Evolutionary conservation across 441 rosid genomes (phyloP).

Genomic region (Geranium incanum): DNA sequence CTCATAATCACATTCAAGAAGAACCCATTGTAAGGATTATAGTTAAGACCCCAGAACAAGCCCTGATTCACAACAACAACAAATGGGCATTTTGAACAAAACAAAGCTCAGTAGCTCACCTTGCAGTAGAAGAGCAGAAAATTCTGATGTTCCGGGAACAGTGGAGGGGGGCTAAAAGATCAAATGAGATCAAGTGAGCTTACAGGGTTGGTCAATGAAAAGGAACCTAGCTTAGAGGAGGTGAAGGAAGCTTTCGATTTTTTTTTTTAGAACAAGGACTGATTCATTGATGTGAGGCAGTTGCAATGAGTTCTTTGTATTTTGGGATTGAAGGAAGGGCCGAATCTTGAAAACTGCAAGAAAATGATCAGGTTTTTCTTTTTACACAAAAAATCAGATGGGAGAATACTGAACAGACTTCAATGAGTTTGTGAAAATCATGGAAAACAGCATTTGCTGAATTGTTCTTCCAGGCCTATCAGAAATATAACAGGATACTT

Average conservation of each 20-base stretch:
- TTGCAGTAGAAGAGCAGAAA: neutral
- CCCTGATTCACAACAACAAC: too few relatives aligned
- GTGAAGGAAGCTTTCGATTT: conserved; percentile 35
- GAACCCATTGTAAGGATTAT: neutral
- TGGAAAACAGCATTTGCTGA: conserved; percentile 29
- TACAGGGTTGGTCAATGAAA: conserved; percentile 26
- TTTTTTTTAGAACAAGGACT: conserved; percentile 42
- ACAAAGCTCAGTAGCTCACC: neutral
- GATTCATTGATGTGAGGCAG: conserved; percentile 37
- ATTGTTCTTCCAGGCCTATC: neutral
- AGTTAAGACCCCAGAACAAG: too few relatives aligned
- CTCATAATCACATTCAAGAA: conserved; percentile 17
- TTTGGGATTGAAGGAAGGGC: conserved; percentile 27
- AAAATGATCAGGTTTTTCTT: conserved; percentile 25
- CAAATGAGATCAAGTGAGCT: conserved; percentile 16
- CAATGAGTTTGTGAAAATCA: conserved; percentile 26
- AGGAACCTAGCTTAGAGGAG: conserved; percentile 34
- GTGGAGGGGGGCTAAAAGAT: neutral
- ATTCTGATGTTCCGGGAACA: neutral
- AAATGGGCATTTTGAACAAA: neutral
- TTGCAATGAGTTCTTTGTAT: conserved; percentile 33
- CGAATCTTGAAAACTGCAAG: conserved; percentile 18
- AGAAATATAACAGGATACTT: too few relatives aligned
- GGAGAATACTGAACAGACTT: conserved; percentile 23
- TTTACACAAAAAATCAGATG: conserved; percentile 22